Evolutionary conservation across 345 rosid species (phyloP).

Genomic region (Camelina hispida): DNA sequence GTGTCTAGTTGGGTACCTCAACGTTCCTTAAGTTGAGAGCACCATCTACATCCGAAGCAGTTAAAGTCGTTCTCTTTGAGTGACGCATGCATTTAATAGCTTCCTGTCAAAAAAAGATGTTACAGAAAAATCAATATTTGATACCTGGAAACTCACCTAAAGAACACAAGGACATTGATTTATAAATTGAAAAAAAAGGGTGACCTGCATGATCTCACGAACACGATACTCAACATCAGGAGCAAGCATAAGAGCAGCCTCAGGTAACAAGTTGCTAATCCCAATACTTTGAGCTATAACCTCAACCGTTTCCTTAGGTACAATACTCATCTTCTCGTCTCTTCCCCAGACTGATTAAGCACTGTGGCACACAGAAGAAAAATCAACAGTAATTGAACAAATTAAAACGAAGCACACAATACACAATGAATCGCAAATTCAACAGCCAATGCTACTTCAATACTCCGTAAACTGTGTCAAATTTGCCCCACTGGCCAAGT

Average conservation of each 20-base stretch:
- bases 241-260: conserved; percentile 86
- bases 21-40: conserved; percentile 82
- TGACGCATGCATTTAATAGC: conserved; percentile 97
- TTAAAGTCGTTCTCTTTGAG: conserved; percentile 76
- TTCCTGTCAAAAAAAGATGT: conserved; percentile 50
- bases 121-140: neutral
- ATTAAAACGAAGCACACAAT: too few relatives aligned
- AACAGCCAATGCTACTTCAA: conserved; percentile 15
- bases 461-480: conserved; percentile 11
- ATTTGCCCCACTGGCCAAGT: neutral
- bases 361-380: neutral
- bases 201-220: conserved; percentile 94
- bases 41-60: conserved; percentile 79
- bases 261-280: conserved; percentile 65
- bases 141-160: neutral
- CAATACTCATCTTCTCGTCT: conserved; percentile 68
- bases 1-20: conserved; percentile 59
- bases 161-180: conserved; percentile 18
- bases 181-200: neutral
- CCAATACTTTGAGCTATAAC: conserved; percentile 92
- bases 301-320: conserved; percentile 85
- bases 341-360: neutral
- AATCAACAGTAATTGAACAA: conserved; percentile 5
- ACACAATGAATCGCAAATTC: conserved; percentile 15
- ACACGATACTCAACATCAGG: conserved; percentile 92